These are phyloP conservation scores for Magnolia sinica DNA, from an alignment of 164 flowering plant genomes.

Conservation along the genomic window DNA sequence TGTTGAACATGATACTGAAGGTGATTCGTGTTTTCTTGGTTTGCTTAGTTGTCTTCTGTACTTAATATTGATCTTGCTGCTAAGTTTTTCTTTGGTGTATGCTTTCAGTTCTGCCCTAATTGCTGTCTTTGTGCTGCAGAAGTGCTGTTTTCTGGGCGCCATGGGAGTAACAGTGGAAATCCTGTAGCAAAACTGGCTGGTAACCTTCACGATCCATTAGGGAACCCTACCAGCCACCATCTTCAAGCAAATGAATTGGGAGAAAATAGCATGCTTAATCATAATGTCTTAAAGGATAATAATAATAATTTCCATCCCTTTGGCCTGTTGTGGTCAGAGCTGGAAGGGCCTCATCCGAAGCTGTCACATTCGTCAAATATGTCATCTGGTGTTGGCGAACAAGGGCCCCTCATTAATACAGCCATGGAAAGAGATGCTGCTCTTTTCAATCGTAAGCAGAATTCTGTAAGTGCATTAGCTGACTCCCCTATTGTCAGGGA, in stretches of 20 bases:
- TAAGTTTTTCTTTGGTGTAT: neutral
- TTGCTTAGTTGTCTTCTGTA: neutral
- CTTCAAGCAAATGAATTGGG: constrained; percentile 30
- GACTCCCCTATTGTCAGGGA: constrained; percentile 43
- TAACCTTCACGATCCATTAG: constrained; percentile 27
- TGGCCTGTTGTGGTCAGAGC: constrained; percentile 81
- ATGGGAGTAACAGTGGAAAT: constrained; percentile 42
- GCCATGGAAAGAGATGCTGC: constrained; percentile 30
- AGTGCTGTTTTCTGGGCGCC: constrained; percentile 55
- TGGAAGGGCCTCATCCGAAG: constrained; percentile 40
- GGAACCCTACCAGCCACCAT: constrained; percentile 24
- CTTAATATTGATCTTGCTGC: neutral
- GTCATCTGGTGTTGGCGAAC: constrained; percentile 28
- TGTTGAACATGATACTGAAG: constrained; percentile 57
- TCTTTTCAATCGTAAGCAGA: constrained; percentile 20
- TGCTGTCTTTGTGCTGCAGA: constrained; percentile 34
- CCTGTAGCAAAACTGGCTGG: constrained; percentile 27
- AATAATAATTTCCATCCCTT: constrained; percentile 59
- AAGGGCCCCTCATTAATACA: constrained; percentile 21
- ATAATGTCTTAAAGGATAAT: constrained; percentile 27
- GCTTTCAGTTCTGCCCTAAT: neutral
- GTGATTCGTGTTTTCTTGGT: constrained; percentile 26
- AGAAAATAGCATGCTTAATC: constrained; percentile 30
- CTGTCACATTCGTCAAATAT: constrained; percentile 35
- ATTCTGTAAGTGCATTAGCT: constrained; percentile 26